A percentile compares a stretch with the other conserved stretches of the same genome.
Conservation (phyloP, 768 basidiomycete genomes). For the Mycena olivaceomarginata region DNA sequence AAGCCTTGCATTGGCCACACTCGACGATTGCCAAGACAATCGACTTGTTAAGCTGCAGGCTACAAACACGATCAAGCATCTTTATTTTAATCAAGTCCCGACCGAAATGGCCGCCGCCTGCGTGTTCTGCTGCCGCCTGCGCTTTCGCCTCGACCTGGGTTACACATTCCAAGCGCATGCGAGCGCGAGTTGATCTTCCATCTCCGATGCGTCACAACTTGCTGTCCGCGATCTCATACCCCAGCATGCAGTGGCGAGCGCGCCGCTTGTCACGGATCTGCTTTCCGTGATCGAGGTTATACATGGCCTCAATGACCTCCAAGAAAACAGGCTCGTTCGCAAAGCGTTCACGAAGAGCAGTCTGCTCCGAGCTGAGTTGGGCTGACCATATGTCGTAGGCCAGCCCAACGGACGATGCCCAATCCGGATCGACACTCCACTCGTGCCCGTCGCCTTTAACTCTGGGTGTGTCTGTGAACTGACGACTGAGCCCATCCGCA, state of each 20-base stretch:
- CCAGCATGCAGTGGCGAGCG: slow-evolving; percentile 41
- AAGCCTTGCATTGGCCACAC: slow-evolving; percentile 46
- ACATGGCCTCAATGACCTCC: slow-evolving; percentile 41
- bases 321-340: slow-evolving; percentile 44
- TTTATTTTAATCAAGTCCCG: slow-evolving; percentile 55
- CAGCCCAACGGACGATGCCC: slow-evolving; percentile 21
- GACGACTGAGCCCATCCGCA: too few species aligned
- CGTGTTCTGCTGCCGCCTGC: slow-evolving; percentile 47
- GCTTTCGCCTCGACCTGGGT: slow-evolving; percentile 49
- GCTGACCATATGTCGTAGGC: slow-evolving; percentile 34
- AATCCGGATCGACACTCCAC: slow-evolving; percentile 48
- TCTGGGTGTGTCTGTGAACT: too few species aligned
- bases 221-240: slow-evolving; percentile 47
- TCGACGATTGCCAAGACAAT: slow-evolving; percentile 50
- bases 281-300: slow-evolving; percentile 37
- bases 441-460: slow-evolving; percentile 40
- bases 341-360: slow-evolving; percentile 34
- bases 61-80: slow-evolving; percentile 52
- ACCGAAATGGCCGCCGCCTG: slow-evolving; percentile 55
- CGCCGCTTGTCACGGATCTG: slow-evolving; percentile 18
- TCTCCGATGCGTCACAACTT: slow-evolving; percentile 48
- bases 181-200: slow-evolving; percentile 31
- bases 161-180: slow-evolving; percentile 50
- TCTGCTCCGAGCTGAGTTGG: slow-evolving; percentile 18
- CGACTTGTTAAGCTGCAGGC: slow-evolving; percentile 52